phyloP scores from a whole-genome alignment of 2,329 filamentous ascomycete genomes.

The Ceratocystiopsis minuta region DNA sequence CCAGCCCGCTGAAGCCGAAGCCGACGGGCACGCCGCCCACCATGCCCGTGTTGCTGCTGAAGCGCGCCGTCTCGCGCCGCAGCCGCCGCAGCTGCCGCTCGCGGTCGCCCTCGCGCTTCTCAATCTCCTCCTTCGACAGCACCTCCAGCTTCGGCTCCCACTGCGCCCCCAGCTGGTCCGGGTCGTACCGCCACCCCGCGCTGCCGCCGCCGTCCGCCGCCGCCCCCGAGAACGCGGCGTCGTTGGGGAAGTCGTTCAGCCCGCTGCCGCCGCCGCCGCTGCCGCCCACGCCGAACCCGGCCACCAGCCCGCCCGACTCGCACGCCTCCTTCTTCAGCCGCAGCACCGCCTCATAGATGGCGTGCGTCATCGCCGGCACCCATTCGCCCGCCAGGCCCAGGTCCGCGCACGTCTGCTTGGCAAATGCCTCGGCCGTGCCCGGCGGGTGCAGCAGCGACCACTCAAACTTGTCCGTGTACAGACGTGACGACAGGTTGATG shows the following conservation, averaged over 20 bases:
- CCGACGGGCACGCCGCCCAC: slow-evolving; percentile 51
- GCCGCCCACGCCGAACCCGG: slow-evolving; percentile 32
- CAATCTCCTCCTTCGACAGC: slow-evolving; percentile 88
- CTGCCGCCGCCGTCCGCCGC: slow-evolving; percentile 10
- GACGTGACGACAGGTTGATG: slow-evolving; percentile 75
- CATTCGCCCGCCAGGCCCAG: slow-evolving; percentile 81
- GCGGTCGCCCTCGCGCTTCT: slow-evolving; percentile 86
- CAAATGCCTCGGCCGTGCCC: slow-evolving; percentile 81
- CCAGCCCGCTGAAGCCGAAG: slow-evolving; percentile 29
- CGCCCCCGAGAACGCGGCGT: slow-evolving; percentile 40
- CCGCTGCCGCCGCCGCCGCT: slow-evolving; percentile 17
- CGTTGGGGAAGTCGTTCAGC: slow-evolving; percentile 64
- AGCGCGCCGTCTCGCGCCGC: slow-evolving; percentile 77
- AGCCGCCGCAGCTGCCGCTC: slow-evolving; percentile 78
- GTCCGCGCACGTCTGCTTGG: slow-evolving; percentile 82
- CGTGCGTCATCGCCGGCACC: slow-evolving; percentile 85
- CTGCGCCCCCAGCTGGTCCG: slow-evolving; percentile 67
- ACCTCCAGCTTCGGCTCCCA: slow-evolving; percentile 72
- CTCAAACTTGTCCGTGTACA: slow-evolving; percentile 95
- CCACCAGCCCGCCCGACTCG: slow-evolving; percentile 75
- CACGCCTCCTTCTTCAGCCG: slow-evolving; percentile 92
- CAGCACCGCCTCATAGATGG: slow-evolving; percentile 88
- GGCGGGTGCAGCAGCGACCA: slow-evolving; percentile 89
- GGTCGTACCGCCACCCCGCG: slow-evolving; percentile 90
- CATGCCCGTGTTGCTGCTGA: slow-evolving; percentile 74